A percentile compares a stretch with the other conserved stretches of the same genome.
Evolutionary conservation across 371 early-diverging fungal genomes (phyloP).

Genomic region (Syncephalastrum monosporum): DNA sequence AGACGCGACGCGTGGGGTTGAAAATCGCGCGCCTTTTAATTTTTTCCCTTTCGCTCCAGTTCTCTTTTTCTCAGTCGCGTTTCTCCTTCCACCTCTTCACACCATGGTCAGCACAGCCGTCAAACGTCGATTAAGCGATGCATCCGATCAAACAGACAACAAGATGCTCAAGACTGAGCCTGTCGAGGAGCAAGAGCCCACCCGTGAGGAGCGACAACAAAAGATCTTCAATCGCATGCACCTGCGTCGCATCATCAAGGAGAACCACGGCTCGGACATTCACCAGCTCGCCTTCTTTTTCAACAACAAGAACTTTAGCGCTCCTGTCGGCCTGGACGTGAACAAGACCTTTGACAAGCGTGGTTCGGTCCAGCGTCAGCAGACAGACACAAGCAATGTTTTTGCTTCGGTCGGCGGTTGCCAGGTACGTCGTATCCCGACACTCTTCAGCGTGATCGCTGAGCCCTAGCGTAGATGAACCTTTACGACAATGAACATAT

Average conservation of each 20-base stretch:
- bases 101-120: constrained; percentile 11
- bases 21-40: too few relatives aligned
- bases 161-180: constrained; percentile 9
- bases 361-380: constrained; percentile 63
- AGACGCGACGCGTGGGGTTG: too few relatives aligned
- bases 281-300: constrained; percentile 72
- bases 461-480: constrained; percentile 55
- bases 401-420: constrained; percentile 71
- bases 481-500: constrained; percentile 91
- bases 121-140: constrained; percentile 17
- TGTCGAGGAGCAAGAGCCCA: constrained; percentile 7
- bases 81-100: too few relatives aligned
- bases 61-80: too few relatives aligned
- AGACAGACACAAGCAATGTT: constrained; percentile 70
- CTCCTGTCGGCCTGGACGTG: constrained; percentile 53
- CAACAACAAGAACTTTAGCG: constrained; percentile 53
- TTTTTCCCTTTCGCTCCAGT: too few relatives aligned
- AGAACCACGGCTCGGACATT: constrained; percentile 79
- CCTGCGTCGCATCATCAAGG: constrained; percentile 81
- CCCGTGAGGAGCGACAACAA: constrained; percentile 24
- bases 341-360: constrained; percentile 67
- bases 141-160: constrained; percentile 1
- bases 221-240: constrained; percentile 69
- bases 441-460: not conserved
- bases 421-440: constrained; percentile 38